These are phyloP conservation scores for Alloascoidea hylecoeti DNA, from an alignment of 805 yeast species.

Conservation along the genomic window DNA sequence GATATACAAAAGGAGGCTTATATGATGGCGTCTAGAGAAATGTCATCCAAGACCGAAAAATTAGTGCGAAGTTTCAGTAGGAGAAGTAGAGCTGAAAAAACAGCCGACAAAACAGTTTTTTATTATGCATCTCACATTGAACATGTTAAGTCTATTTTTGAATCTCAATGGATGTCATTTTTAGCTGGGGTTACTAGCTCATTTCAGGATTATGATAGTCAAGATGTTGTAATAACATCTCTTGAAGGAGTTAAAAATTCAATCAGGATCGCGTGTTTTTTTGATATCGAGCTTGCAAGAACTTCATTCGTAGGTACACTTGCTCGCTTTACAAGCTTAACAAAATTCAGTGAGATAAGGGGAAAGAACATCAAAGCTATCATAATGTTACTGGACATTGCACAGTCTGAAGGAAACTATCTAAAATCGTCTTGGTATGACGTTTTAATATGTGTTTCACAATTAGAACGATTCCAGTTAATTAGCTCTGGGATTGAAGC, in stretches of 20 bases:
- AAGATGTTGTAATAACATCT: constrained; percentile 40
- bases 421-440: constrained; percentile 75
- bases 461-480: constrained; percentile 79
- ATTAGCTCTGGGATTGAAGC: constrained; percentile 82
- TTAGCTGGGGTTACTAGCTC: constrained; percentile 92
- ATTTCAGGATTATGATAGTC: constrained; percentile 76
- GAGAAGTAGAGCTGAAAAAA: constrained; percentile 13
- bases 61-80: constrained; percentile 43
- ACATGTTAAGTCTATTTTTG: constrained; percentile 88
- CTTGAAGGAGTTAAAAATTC: constrained; percentile 80
- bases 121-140: constrained; percentile 79
- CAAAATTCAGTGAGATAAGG: constrained; percentile 65
- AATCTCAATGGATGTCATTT: constrained; percentile 92
- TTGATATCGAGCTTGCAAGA: constrained; percentile 73
- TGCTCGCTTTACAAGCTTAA: constrained; percentile 72
- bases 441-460: constrained; percentile 70
- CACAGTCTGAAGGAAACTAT: constrained; percentile 66
- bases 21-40: constrained; percentile 82
- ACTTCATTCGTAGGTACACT: constrained; percentile 83
- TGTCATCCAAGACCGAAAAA: constrained; percentile 79
- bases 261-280: constrained; percentile 70
- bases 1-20: constrained; percentile 74
- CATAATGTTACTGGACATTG: constrained; percentile 56
- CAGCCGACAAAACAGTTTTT: constrained; percentile 31
- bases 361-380: constrained; percentile 75